Evolutionary conservation across 768 basidiomycete genomes (phyloP), one percentile per base, ranked within the genome.

Genomic region (Amanita phalloides): DNA sequence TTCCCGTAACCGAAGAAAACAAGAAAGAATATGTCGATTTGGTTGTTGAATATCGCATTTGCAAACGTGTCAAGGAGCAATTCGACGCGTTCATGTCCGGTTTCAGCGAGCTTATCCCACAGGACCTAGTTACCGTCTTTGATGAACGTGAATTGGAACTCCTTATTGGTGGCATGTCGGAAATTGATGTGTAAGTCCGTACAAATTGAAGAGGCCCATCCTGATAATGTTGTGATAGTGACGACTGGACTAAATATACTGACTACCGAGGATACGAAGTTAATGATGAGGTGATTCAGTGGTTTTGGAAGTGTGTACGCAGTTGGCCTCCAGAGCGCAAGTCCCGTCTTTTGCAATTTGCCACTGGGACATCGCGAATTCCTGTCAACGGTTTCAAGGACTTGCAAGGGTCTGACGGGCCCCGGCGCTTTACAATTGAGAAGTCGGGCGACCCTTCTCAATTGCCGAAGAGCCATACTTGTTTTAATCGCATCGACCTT

Each of bases 61-160:
- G 89, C 54, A 86, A 86, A 64, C 92, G 96, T 52, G 93, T 98
- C 56, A 91, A 93, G 71, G 96, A 99, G 54, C 96, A 99, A 66
- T 98, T 98, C 64, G 92, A 97, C 54, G 93, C 95, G 4, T 98
- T 99, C 76, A 95, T 97, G 92, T 89, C 87, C n/a, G 96, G 96
- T 44, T 98, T 98, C 79, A 96, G 92, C 74, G 96, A 99, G 70
- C 78, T 99, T 49, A 97, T 99, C 56, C 96, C 96, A 9, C 91
- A 94, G 66, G 96, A 99, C 56, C 76, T 99, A 32, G 82, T 99
- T 70, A 97, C 94, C 54, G 96, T 99, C 46, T 99, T 99, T 60
- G 96, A 99, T 61, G 96, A 99, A 71, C 82, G 96, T 49, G 96
- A 99, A 63, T 78, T 99, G 8, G 95, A 97, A 70, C 71, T 98